Evolutionary conservation across 2,329 filamentous ascomycete genomes (phyloP), one percentile per base, ranked within the genome.

Genomic region (Curvularia hawaiiensis): DNA sequence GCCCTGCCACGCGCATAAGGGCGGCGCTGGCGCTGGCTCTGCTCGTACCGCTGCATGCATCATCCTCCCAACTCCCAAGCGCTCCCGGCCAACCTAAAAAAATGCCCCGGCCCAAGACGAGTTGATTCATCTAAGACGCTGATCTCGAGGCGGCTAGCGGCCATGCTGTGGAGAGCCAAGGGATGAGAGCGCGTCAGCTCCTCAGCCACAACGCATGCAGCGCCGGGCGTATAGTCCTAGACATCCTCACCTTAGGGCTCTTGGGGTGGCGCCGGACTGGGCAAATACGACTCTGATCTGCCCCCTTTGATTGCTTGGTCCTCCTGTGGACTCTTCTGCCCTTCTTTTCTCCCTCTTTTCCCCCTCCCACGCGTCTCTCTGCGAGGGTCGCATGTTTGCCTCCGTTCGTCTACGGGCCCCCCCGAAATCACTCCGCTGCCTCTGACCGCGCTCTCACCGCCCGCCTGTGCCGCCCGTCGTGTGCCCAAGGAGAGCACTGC

Each of bases 301-400:
- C 57, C 55, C 38, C 47, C 41, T 22, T 54, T 56, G 35, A 52
- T 56, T 57, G 28, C 16, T 62, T 52, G 62, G 56, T 62, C 60
- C 43, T 43, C 43, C 35, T 28, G 24, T 40, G n/a, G 4, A 48
- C 41, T 50, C 58, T 44, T 39, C 28, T 22, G 48, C 38, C 47
- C 30, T 43, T 14, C n/a, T 22, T 51, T 59, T 56, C n/a, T 54
- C 22, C 56, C 61, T 58, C 58, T 58, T 61, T 61, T 62, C 64
- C 59, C 58, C 46, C 60, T 56, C 22, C 56, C 54, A 60, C 61
- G 67, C 65, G 56, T 62, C 63, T 70, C 68, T 68, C 68, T 61
- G 63, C 58, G 66, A 67, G 68, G 68, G 67, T 59, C 64, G 68
- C 62, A 61, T 68, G 65, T 67, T 64, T 67, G 61, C 50, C 54